Evolutionary conservation across 164 flowering plant genomes (phyloP), one percentile per base, ranked within the genome.

Genomic region (Cinnamomum chago): DNA sequence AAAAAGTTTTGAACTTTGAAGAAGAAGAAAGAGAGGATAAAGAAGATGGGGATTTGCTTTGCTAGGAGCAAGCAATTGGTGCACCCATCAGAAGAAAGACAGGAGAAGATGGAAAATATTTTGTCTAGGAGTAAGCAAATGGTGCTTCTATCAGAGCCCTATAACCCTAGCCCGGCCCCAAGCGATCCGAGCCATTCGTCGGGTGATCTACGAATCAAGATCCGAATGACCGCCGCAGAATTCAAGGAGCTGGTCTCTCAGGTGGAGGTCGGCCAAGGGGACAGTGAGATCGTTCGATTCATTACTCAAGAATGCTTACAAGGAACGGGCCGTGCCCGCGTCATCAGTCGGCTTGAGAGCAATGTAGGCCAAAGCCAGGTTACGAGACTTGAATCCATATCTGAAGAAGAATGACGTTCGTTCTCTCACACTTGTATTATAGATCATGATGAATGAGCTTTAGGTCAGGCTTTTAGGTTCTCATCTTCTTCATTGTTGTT

Each of bases 401-500:
- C 67, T 23, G 67, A 64, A 64, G 67, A 64, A 64, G 67, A 64
- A 24, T 55, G 60, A 55, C 3, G 18, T 55, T 55, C n/a, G n/a
- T n/a, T n/a, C 58, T 15, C n/a, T 17, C 60, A 55, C n/a, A 12
- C 15, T 55, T 55, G 3, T 15, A 17, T 55, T 14, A 15, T 55
- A 55, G 35, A 52, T 52, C 58, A 52, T 52, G 35, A 52, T 52
- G 35, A 33, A 33, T 52, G 58, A 52, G 10, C 10, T 52, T 52
- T 17, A 52, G 20, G 18, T 55, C 5, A 3, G 60, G 3, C 17
- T 55, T 13, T 35, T 35, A 0, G 10, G 10, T 5, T 40, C 0
- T 40, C 60, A 15, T 55, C 60, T 55, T 14, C 60, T 55, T 14
- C 4, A 3, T 14, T 55, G n/a, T 14, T 55, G 60, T 55, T 55